A percentile compares a stretch with the other conserved stretches of the same genome.
phyloP scores from a whole-genome alignment of 2,329 filamentous ascomycete species.

The Alternaria brassicicola region DNA sequence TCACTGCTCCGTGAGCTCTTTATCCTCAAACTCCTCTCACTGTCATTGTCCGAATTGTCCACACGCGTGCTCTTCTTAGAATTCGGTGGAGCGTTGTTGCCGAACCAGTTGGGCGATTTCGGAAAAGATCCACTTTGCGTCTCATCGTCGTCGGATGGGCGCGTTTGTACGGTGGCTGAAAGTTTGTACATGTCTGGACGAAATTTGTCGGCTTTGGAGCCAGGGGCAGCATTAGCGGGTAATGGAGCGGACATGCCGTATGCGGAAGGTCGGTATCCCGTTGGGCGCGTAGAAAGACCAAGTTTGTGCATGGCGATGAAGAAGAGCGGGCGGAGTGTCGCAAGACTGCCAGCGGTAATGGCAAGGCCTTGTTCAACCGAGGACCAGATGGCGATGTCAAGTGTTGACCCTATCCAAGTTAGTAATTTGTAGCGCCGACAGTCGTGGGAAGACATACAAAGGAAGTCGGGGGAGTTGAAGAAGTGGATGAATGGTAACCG shows the following conservation, averaged over 20 bases:
- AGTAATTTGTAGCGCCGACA: background rate
- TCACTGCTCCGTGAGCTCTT: conserved; percentile 26
- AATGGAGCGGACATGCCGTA: conserved; percentile 27
- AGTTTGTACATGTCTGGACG: conserved; percentile 32
- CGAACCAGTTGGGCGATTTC: conserved; percentile 25
- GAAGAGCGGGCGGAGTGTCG: conserved; percentile 45
- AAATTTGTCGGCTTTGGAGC: conserved; percentile 22
- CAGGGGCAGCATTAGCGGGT: conserved; percentile 10
- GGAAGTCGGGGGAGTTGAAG: conserved; percentile 41
- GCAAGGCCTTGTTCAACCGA: conserved; percentile 46
- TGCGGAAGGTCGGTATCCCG: conserved; percentile 27
- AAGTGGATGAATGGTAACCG: conserved; percentile 38
- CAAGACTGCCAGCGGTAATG: conserved; percentile 46
- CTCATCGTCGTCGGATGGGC: conserved; percentile 21
- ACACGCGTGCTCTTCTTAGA: conserved; percentile 18
- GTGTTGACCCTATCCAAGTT: conserved; percentile 33
- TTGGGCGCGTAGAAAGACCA: conserved; percentile 32
- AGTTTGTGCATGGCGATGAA: conserved; percentile 31
- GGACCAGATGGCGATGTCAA: conserved; percentile 48
- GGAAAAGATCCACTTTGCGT: background rate
- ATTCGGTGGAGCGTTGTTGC: conserved; percentile 11
- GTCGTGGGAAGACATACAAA: conserved; percentile 28
- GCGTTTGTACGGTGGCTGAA: conserved; percentile 24
- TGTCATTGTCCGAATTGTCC: conserved; percentile 27
- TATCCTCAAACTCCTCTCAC: conserved; percentile 30